A percentile compares a stretch with the other conserved stretches of the same genome.
phyloP scores from a whole-genome alignment of 1,284 basidiomycete genomes.

The Cystobasidiaceae sp. region DNA sequence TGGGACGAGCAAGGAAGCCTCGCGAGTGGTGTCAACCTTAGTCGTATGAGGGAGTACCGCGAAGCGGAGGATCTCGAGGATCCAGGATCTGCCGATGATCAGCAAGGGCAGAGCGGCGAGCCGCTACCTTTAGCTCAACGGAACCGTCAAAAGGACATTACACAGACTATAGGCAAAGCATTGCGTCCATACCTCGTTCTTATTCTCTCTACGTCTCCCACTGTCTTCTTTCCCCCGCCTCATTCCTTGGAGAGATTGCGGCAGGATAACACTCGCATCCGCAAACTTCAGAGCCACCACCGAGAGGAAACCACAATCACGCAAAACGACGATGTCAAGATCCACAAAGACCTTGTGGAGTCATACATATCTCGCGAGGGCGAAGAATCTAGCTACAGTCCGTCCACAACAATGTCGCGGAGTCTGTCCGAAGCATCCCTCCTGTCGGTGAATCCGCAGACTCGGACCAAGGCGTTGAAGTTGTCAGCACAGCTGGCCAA shows the following conservation, averaged over 20 bases:
- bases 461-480: not conserved
- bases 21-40: not conserved
- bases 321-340: too few species aligned
- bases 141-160: conserved; percentile 25
- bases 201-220: conserved; percentile 84
- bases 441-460: conserved; percentile 26
- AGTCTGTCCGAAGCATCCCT: conserved; percentile 28
- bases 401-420: conserved; percentile 7
- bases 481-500: conserved; percentile 35
- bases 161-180: conserved; percentile 51
- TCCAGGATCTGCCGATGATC: not conserved
- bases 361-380: too few species aligned
- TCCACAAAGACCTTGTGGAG: too few species aligned
- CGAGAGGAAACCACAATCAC: conserved; percentile 56
- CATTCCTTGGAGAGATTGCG: conserved; percentile 80
- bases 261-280: conserved; percentile 69
- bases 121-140: too few species aligned
- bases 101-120: not conserved
- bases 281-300: conserved; percentile 63
- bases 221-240: conserved; percentile 81
- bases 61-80: conserved; percentile 16
- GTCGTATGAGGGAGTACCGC: conserved; percentile 4
- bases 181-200: conserved; percentile 75
- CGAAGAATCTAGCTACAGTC: too few species aligned
- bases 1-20: conserved; percentile 63